Conservation (phyloP, 495 filamentous ascomycete species). For the Hamigera avellanea region DNA sequence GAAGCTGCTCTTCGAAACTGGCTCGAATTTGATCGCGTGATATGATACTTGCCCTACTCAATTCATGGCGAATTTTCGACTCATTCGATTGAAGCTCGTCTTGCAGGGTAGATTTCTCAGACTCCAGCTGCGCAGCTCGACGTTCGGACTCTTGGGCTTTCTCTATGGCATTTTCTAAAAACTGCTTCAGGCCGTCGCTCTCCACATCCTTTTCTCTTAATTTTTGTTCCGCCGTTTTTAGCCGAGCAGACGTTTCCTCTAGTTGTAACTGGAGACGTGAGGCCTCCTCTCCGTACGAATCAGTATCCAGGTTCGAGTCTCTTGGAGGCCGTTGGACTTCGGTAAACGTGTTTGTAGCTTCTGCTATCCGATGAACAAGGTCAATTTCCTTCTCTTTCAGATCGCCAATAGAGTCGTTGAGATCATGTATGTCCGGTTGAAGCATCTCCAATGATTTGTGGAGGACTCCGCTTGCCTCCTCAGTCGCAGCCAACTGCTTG, state of each 20-base stretch:
- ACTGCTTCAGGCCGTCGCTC: slow-evolving; percentile 8
- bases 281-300: slow-evolving; percentile 12
- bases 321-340: slow-evolving; percentile 11
- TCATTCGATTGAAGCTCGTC: slow-evolving; percentile 11
- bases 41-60: slow-evolving; percentile 10
- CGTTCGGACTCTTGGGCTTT: slow-evolving; percentile 7
- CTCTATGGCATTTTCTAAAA: slow-evolving; percentile 7
- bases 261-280: slow-evolving; percentile 14
- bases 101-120: slow-evolving; percentile 10
- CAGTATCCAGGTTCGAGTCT: slow-evolving; percentile 5
- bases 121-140: slow-evolving; percentile 5
- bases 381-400: slow-evolving; percentile 7
- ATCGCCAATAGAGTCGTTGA: slow-evolving; percentile 9
- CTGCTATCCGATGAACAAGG: slow-evolving; percentile 12
- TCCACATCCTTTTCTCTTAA: slow-evolving; percentile 8
- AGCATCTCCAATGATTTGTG: slow-evolving; percentile 9
- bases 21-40: slow-evolving; percentile 10
- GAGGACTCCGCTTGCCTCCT: slow-evolving; percentile 6
- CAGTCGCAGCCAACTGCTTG: slow-evolving; percentile 12
- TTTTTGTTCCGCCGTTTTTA: slow-evolving; percentile 7
- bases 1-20: slow-evolving; percentile 14
- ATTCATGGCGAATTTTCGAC: slow-evolving; percentile 13
- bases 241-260: slow-evolving; percentile 8
- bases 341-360: slow-evolving; percentile 10
- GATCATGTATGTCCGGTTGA: slow-evolving; percentile 9